Base-by-base conservation (phyloP, 371 early-diverging fungal species). In the Saksenaea oblongispora region DNA sequence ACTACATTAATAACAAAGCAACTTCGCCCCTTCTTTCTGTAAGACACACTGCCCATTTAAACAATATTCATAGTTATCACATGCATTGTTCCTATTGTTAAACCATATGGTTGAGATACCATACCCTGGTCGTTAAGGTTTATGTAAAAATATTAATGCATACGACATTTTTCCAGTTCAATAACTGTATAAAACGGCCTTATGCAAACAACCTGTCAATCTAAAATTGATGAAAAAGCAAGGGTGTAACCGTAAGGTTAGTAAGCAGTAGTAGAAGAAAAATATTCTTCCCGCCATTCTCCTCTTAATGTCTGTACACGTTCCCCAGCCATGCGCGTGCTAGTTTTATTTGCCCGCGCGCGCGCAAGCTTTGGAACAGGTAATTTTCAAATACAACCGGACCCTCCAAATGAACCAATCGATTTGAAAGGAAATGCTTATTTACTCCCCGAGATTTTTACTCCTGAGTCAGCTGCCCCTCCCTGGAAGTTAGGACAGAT, bases 221-320 rank as follows among this genome's bases (percentile, higher is more conserved):
- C 42, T 17, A 41, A 41, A 41, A n/a, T 41, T 14, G 42, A 41
- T 17, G 0, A n/a, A 41, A 13, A 41, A 14, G 9, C n/a, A 15
- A 41, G 42, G 18, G 14, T 41, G 14, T 41, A n/a, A 17, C 22
- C 51, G 51, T 47, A 47, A 47, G 51, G 51, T 47, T 47, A 47
- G 51, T 47, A 47, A 47, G 51, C 51, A 47, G 51, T 47, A 47
- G 51, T 47, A 22, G 51, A 17, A 47, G 27, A 47, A 47, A 47
- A 47, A 47, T 22, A 47, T n/a, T 22, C 5, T 47, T 47, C 51
- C 51, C 51, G 51, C 51, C 24, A 47, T 47, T 47, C 51, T 26
- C 39, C 31, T 31, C 31, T 39, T 39, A 39, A 3, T 39, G 39
- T 39, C 39, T n/a, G 27, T 47, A 47, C 18, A 22, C 22, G 22